phyloP scores from a whole-genome alignment of 331 rosid genomes.

The Pyrus hybrid region DNA sequence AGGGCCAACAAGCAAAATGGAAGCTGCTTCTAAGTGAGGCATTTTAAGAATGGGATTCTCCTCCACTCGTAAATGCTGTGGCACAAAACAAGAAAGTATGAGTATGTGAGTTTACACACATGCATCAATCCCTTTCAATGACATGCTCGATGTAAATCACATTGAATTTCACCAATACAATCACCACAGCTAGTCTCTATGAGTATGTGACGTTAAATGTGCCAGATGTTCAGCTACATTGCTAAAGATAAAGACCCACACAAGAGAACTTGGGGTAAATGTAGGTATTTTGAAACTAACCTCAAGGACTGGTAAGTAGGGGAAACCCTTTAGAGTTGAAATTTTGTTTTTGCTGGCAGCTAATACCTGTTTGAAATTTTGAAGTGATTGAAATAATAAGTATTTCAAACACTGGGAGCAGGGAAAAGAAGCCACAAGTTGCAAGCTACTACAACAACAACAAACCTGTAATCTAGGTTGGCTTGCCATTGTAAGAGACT shows the following conservation, averaged over 20 bases:
- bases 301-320: constrained; percentile 90
- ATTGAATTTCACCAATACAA: no score
- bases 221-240: not conserved
- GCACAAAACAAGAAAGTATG: constrained; percentile 13
- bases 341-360: constrained; percentile 99
- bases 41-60: constrained; percentile 94
- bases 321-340: constrained; percentile 87
- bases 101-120: not conserved
- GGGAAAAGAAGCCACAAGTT: not conserved
- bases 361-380: constrained; percentile 63
- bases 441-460: constrained; percentile 7
- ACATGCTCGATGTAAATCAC: not conserved
- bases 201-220: not conserved
- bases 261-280: not conserved
- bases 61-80: constrained; percentile 96
- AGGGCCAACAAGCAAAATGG: constrained; percentile 91
- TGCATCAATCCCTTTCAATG: not conserved
- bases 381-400: constrained; percentile 10
- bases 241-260: not conserved
- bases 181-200: not conserved
- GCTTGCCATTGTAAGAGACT: constrained; percentile 93
- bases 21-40: constrained; percentile 94
- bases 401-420: not conserved
- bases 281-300: constrained; percentile 33
- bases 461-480: constrained; percentile 99